Evolutionary conservation across 345 rosid genomes (phyloP), one percentile per base, ranked within the genome.

Genomic region (Rhizophora mangle): DNA sequence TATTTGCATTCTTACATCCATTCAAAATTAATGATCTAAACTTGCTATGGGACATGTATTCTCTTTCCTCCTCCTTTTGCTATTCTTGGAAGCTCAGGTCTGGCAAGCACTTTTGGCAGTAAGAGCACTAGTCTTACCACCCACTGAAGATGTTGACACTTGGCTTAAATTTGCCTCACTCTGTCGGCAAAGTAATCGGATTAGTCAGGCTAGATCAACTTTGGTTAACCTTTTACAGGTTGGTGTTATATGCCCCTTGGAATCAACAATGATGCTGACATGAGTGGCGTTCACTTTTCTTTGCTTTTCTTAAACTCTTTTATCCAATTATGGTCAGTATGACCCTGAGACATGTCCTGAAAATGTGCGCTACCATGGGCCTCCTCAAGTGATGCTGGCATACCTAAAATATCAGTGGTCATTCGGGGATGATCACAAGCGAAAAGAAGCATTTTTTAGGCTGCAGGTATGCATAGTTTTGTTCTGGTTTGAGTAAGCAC

Each of bases 141-240:
- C 99, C 27, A 83, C 94, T 0, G 96, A 90, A 77, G 98, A 95
- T 75, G 81, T 86, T 78, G 97, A 95, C 76, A 88, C 85, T 22
- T 95, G 98, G 99, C 92, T 95, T 68, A 92, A 88, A 86, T 95
- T 95, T 81, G 88, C 96, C 74, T 86, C 94, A 30, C 96, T 92
- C 64, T 95, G 99, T 81, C 88, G 91, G 52, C 81, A 92, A 79
- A 95, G 71, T 85, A 92, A 89, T 71, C 87, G 98, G 73, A 87
- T 92, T 74, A 90, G 94, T 78, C 99, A 92, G 83, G 98, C 99
- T 82, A 89, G 85, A 80, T 92, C 99, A 64, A 95, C 98, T 64
- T 83, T 95, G 72, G 81, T 92, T 68, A 90, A 90, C 77, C 98
- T 95, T 60, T 74, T 95, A 74, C 98, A 89, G 97, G 99, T 88